Percentiles rank a stretch among this genome's conserved stretches.
phyloP scores from a whole-genome alignment of 805 yeast genomes.

The Candida arabinofermentans region DNA sequence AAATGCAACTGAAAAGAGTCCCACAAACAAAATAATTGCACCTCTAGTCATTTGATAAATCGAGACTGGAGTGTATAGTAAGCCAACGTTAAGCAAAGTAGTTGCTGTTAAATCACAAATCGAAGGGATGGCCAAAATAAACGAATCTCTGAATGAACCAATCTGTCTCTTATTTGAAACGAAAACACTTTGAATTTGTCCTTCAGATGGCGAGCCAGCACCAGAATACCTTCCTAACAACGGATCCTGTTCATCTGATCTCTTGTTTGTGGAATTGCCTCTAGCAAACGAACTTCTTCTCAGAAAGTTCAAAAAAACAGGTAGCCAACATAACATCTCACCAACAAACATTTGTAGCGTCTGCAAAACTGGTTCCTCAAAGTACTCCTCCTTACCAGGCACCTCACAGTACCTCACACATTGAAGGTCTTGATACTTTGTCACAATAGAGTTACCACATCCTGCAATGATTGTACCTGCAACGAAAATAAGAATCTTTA shows the following conservation, averaged over 20 bases:
- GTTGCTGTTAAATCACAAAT: constrained; percentile 70
- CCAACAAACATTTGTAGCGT: constrained; percentile 81
- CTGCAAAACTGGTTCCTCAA: constrained; percentile 77
- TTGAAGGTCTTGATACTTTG: constrained; percentile 74
- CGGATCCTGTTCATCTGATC: not conserved
- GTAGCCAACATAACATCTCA: constrained; percentile 44
- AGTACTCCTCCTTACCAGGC: constrained; percentile 44
- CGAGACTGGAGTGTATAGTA: constrained; percentile 71
- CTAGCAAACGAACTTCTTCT: constrained; percentile 2
- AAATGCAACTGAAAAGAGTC: constrained; percentile 61
- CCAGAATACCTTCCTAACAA: not conserved
- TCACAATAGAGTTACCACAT: constrained; percentile 65
- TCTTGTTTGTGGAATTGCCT: constrained; percentile 2
- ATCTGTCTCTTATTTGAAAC: constrained; percentile 7
- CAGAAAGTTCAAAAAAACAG: constrained; percentile 16
- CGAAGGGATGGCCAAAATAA: constrained; percentile 56
- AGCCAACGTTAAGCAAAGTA: constrained; percentile 71
- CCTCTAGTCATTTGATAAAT: constrained; percentile 87
- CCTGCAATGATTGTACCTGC: constrained; percentile 64
- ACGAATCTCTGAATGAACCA: constrained; percentile 23
- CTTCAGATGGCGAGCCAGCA: not conserved
- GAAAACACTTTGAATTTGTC: not conserved
- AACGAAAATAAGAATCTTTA: constrained; percentile 30
- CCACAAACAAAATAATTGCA: constrained; percentile 70
- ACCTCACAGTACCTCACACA: constrained; percentile 55